Evolutionary conservation across 805 yeast genomes (phyloP).

Genomic region (Metschnikowia lachancei): DNA sequence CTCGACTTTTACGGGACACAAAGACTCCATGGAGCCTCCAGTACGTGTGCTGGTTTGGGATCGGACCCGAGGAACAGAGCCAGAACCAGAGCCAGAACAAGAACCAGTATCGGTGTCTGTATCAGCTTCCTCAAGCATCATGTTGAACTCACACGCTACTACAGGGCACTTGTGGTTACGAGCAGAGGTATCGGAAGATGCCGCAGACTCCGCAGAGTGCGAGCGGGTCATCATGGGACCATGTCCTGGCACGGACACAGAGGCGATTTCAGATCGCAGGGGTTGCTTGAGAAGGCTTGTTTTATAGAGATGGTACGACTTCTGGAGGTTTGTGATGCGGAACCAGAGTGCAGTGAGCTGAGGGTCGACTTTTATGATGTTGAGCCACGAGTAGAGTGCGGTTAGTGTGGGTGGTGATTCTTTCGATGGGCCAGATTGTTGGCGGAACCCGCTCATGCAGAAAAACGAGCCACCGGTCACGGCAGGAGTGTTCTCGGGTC

Average conservation of each 20-base stretch:
- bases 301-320: slow-evolving; percentile 39
- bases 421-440: background rate
- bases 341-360: slow-evolving; percentile 41
- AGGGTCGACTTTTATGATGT: slow-evolving; percentile 38
- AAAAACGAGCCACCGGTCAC: slow-evolving; percentile 21
- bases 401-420: slow-evolving; percentile 8
- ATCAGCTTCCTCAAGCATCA: slow-evolving; percentile 30
- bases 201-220: background rate
- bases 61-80: too few relatives aligned
- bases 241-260: background rate
- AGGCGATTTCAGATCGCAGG: background rate
- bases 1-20: slow-evolving; percentile 2
- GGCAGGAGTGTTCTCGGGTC: slow-evolving; percentile 11
- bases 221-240: background rate
- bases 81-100: too few relatives aligned
- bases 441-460: slow-evolving; percentile 13
- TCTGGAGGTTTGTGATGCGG: slow-evolving; percentile 40
- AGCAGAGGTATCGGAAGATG: too few relatives aligned
- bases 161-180: slow-evolving; percentile 35
- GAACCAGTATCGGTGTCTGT: too few relatives aligned
- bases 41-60: background rate
- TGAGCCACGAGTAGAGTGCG: slow-evolving; percentile 40
- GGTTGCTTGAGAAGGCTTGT: slow-evolving; percentile 19
- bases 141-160: slow-evolving; percentile 38
- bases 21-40: background rate